A percentile compares a stretch with the other conserved stretches of the same genome.
Evolutionary conservation across 73 alveolate species (phyloP).

Genomic region (Paramecium pentaurelia): DNA sequence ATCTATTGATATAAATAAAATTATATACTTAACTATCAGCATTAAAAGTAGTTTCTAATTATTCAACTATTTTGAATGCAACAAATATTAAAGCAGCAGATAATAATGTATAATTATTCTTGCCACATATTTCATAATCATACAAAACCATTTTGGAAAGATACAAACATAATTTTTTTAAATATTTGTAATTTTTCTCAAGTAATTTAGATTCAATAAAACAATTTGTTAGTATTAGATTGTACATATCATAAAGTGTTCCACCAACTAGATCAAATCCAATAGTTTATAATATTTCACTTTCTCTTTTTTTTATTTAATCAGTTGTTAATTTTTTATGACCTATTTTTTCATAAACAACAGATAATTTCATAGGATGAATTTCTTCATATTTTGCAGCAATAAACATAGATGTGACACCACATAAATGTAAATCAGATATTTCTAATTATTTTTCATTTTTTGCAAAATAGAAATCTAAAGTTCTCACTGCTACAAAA

Average conservation of each 20-base stretch:
- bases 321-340: slow-evolving; percentile 50
- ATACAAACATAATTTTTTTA: slow-evolving; percentile 77
- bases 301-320: slow-evolving; percentile 26
- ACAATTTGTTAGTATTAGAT: neutral
- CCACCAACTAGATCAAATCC: slow-evolving; percentile 50
- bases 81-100: slow-evolving; percentile 85
- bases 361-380: slow-evolving; percentile 83
- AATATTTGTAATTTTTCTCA: slow-evolving; percentile 40
- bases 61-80: slow-evolving; percentile 86
- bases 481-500: slow-evolving; percentile 83
- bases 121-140: slow-evolving; percentile 78
- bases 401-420: slow-evolving; percentile 84
- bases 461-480: slow-evolving; percentile 77
- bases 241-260: slow-evolving; percentile 34
- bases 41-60: slow-evolving; percentile 66
- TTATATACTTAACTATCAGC: slow-evolving; percentile 33
- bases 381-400: slow-evolving; percentile 95
- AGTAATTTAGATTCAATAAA: slow-evolving; percentile 24
- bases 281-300: slow-evolving; percentile 33
- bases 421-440: slow-evolving; percentile 73
- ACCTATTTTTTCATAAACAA: slow-evolving; percentile 47
- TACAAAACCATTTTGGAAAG: slow-evolving; percentile 84
- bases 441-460: slow-evolving; percentile 28
- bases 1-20: neutral
- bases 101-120: slow-evolving; percentile 67